Evolutionary conservation across 208 protist species (phyloP).

Genomic region (Crithidia bombi): DNA sequence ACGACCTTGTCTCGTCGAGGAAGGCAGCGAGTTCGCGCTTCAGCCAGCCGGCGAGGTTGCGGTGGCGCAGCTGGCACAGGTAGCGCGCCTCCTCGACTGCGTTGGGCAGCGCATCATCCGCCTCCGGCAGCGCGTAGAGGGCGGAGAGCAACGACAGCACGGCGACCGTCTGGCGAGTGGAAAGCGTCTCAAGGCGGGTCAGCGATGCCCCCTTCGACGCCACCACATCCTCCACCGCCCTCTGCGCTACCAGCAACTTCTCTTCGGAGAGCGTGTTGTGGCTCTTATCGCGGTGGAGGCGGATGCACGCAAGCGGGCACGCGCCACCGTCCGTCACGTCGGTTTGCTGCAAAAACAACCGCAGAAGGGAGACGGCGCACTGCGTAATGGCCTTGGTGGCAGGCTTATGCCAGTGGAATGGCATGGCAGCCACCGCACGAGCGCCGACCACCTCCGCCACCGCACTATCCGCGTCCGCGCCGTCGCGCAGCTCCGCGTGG

Average conservation of each 20-base stretch:
- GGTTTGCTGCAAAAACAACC: slow-evolving; percentile 36
- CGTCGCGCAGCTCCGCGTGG: slow-evolving; percentile 78
- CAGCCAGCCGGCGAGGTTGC: slow-evolving; percentile 78
- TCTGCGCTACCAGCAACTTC: slow-evolving; percentile 54
- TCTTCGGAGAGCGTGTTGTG: slow-evolving; percentile 69
- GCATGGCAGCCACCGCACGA: slow-evolving; percentile 29
- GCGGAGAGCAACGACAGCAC: slow-evolving; percentile 71
- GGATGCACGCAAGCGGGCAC: slow-evolving; percentile 21
- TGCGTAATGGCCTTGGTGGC: slow-evolving; percentile 50
- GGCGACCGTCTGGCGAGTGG: slow-evolving; percentile 61
- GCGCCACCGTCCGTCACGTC: slow-evolving; percentile 11
- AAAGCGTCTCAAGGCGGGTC: slow-evolving; percentile 51
- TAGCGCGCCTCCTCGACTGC: slow-evolving; percentile 74
- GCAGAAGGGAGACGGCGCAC: slow-evolving; percentile 63
- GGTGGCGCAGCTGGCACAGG: slow-evolving; percentile 74
- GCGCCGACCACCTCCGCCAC: slow-evolving; percentile 73
- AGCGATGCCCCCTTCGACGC: slow-evolving; percentile 18
- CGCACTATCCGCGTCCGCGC: slow-evolving; percentile 37
- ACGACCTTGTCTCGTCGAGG: slow-evolving; percentile 15
- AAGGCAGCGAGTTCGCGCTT: slow-evolving; percentile 60
- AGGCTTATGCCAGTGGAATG: slow-evolving; percentile 66
- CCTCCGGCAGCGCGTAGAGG: slow-evolving; percentile 84
- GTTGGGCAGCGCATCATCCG: slow-evolving; percentile 65
- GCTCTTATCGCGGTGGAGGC: slow-evolving; percentile 41
- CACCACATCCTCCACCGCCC: slow-evolving; percentile 20